phyloP scores from a whole-genome alignment of 306 rosid species.

The Phaseolus lunatus region DNA sequence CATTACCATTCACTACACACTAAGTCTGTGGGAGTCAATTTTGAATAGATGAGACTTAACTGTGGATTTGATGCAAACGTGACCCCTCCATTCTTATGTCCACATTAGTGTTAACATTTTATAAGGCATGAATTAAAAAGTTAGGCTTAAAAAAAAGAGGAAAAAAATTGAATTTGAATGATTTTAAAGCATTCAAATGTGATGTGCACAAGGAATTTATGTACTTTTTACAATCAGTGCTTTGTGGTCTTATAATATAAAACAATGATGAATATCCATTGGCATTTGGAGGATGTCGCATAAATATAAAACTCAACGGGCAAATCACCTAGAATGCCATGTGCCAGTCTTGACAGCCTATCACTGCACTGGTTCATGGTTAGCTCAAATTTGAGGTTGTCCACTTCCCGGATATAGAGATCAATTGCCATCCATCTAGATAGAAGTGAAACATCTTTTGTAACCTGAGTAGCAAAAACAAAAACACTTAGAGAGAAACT shows the following conservation, averaged over 20 bases:
- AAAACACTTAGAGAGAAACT: background rate
- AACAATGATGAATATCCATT: constrained; percentile 43
- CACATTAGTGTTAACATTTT: background rate
- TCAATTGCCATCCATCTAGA: constrained; percentile 97
- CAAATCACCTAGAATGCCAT: constrained; percentile 82
- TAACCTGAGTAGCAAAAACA: constrained; percentile 66
- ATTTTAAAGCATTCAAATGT: constrained; percentile 32
- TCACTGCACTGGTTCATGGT: constrained; percentile 90
- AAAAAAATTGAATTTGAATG: constrained; percentile 21
- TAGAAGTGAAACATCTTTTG: too few species aligned
- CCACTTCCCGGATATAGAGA: constrained; percentile 85
- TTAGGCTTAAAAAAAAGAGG: constrained; percentile 9
- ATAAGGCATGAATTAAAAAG: background rate
- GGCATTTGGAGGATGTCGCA: constrained; percentile 28
- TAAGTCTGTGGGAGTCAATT: background rate
- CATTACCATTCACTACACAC: constrained; percentile 18
- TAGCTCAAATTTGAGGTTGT: constrained; percentile 87
- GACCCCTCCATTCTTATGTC: constrained; percentile 15
- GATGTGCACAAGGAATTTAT: background rate
- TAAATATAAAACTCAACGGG: constrained; percentile 37
- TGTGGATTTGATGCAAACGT: background rate
- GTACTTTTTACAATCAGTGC: constrained; percentile 6
- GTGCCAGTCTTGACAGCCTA: constrained; percentile 65
- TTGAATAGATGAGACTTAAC: constrained; percentile 9
- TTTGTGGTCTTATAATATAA: constrained; percentile 3